Base-by-base conservation (phyloP, 2,329 filamentous ascomycete species). In the Diaporthe sp. region DNA sequence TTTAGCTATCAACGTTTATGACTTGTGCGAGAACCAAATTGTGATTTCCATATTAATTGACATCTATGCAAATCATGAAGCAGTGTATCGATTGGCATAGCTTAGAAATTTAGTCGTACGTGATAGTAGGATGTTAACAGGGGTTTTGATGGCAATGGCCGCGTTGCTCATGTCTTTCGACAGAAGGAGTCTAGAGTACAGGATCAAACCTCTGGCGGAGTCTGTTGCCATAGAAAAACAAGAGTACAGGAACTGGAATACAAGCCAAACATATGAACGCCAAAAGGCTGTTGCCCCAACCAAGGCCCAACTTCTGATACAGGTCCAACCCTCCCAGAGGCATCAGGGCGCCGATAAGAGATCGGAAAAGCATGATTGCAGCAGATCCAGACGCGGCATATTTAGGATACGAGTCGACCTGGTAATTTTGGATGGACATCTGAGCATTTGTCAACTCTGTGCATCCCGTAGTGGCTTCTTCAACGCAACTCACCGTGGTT, bases 251-350 rank as follows among this genome's bases (percentile, higher is more conserved):
- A 2, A 81, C 63, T 10, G 80, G 80, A 17, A 77, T 70, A 22
- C 79, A 76, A 8, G 58, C 67, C 12, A 81, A 58, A 1, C 77
- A 74, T 31, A 81, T 75, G 8, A 80, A 78, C 1, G 74, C 80
- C 39, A 81, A 74, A 47, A 81, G 15, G 3, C 75, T 79, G 37
- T 80, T 81, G 4, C 80, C 80, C 80, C 80, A 81, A 15, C 80
- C 80, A 25, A 78, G 72, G 15, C 1, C 78, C 80, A 20, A 81
- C 60, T 22, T 22, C 57, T 76, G 44, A 68, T 80, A 81, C 55
- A 81, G 53, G 1, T 72, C n/a, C 42, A 78, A 44, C 3, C 78
- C 80, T 25, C 58, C 57, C 15, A 75, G 25, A 13, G 74, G 74
- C 58, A 75, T 10, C 8, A 75, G 34, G 71, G 78, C 78, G 1